phyloP scores from a whole-genome alignment of 2,329 filamentous ascomycete genomes.

The Aurifilum marmelostoma region DNA sequence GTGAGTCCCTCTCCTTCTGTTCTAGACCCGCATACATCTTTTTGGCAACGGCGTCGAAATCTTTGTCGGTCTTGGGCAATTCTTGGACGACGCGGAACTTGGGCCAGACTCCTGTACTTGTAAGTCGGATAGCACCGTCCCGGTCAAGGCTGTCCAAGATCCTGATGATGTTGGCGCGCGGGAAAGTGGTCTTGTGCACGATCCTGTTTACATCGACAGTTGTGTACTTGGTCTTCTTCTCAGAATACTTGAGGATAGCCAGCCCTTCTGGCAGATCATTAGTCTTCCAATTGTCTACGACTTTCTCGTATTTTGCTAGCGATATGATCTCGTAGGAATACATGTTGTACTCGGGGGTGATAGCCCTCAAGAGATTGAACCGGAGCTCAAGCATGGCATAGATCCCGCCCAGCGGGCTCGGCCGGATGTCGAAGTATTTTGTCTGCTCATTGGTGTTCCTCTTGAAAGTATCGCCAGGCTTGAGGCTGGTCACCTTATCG shows the following conservation, averaged over 20 bases:
- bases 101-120: constrained; percentile 54
- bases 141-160: constrained; percentile 60
- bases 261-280: constrained; percentile 46
- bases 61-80: constrained; percentile 47
- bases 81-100: constrained; percentile 54
- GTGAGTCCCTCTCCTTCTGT: constrained; percentile 55
- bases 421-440: constrained; percentile 57
- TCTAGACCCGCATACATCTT: constrained; percentile 55
- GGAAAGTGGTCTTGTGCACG: constrained; percentile 37
- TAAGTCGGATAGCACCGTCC: constrained; percentile 52
- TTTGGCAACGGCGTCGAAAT: constrained; percentile 49
- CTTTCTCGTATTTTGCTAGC: constrained; percentile 36
- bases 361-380: constrained; percentile 58
- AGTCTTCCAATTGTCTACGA: constrained; percentile 35
- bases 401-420: constrained; percentile 53
- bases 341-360: constrained; percentile 58
- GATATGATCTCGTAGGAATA: constrained; percentile 53
- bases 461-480: constrained; percentile 49
- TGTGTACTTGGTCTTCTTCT: constrained; percentile 46
- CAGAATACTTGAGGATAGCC: constrained; percentile 47
- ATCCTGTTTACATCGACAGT: constrained; percentile 53
- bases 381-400: constrained; percentile 65
- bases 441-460: constrained; percentile 49
- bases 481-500: constrained; percentile 36
- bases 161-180: constrained; percentile 52